Evolutionary conservation across 148 eudicot species (phyloP), one percentile per base, ranked within the genome.

Genomic region (Suaeda aralocaspica): DNA sequence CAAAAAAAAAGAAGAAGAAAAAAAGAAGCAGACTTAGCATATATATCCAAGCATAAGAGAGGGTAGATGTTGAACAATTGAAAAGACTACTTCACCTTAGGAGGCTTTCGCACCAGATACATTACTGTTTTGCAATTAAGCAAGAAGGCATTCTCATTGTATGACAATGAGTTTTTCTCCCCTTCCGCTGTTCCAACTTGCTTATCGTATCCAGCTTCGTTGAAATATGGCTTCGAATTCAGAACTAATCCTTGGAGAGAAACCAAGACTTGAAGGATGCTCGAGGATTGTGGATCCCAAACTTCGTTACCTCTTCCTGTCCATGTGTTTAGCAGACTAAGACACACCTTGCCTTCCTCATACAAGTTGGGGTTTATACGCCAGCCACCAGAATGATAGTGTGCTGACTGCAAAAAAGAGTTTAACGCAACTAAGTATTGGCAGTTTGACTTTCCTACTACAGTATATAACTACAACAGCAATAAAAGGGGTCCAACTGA

Each of bases 131-230:
- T 94, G 91, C 99, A 94, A 81, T 81, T 89, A 68, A 94, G 79
- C 80, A 94, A 85, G 81, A 91, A 91, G 41, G 99, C 79, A 68
- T 94, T 94, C 82, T 94, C 99, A 66, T 94, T 94, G 81, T 94
- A 94, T 11, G 99, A 89, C 79, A 94, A 74, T 2, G 97, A 91
- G 76, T 94, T 94, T 78, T 94, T 94, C 88, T 94, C 99, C 68
- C 99, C 99, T 81, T 94, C 99, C 22, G 93, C 96, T 57, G 97
- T 91, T 62, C 99, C 99, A 8, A 89, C 45, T 78, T 94, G 99
- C 79, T 87, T 94, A 79, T 94, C 99, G 71, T 94, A 94, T 44
- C 99, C 99, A 81, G 99, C 99, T 91, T 94, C 99, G 80, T 94
- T 94, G 42, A 94, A 94, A 71, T 94, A 94, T 53, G 99, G 99